Conservation (phyloP, 345 rosid species). For the Citrus cavaleriei region DNA sequence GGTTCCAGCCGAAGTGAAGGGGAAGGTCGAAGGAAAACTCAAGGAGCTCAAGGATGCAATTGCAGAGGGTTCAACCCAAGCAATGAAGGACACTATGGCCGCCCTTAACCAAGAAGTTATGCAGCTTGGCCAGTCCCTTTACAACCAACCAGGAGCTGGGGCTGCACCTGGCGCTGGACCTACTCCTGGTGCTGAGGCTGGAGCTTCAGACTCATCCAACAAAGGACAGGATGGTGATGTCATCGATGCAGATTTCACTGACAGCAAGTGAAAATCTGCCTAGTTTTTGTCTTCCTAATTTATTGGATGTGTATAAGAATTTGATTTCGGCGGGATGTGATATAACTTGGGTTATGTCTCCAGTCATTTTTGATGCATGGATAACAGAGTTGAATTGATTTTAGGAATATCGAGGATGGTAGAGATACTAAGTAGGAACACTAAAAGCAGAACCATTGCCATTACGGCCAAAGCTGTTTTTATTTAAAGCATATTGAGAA, state of each 20-base stretch:
- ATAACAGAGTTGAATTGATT: slow-evolving; percentile 1
- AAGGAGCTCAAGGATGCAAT: slow-evolving; percentile 81
- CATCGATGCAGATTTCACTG: slow-evolving; percentile 87
- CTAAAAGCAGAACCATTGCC: background rate
- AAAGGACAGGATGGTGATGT: slow-evolving; percentile 86
- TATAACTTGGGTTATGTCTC: background rate
- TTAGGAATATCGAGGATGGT: slow-evolving; percentile 7
- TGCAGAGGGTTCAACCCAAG: slow-evolving; percentile 66
- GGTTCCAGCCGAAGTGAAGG: slow-evolving; percentile 82
- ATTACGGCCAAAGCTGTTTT: background rate
- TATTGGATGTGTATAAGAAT: slow-evolving; percentile 16
- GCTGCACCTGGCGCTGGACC: slow-evolving; percentile 39
- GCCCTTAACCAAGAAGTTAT: slow-evolving; percentile 91
- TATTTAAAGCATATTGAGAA: background rate
- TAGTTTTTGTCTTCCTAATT: background rate
- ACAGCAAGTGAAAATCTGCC: slow-evolving; percentile 58
- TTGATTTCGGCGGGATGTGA: slow-evolving; percentile 5
- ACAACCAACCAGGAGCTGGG: slow-evolving; percentile 81
- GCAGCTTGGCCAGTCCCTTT: slow-evolving; percentile 89
- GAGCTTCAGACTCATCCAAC: slow-evolving; percentile 47
- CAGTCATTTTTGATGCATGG: slow-evolving; percentile 15
- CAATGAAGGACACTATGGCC: slow-evolving; percentile 76
- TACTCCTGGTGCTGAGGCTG: slow-evolving; percentile 56
- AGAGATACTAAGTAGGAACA: background rate
- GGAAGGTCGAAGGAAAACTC: slow-evolving; percentile 82